Evolutionary conservation across 2,329 filamentous ascomycete genomes (phyloP), one percentile per base, ranked within the genome.

Genomic region (Volutella citrinella): DNA sequence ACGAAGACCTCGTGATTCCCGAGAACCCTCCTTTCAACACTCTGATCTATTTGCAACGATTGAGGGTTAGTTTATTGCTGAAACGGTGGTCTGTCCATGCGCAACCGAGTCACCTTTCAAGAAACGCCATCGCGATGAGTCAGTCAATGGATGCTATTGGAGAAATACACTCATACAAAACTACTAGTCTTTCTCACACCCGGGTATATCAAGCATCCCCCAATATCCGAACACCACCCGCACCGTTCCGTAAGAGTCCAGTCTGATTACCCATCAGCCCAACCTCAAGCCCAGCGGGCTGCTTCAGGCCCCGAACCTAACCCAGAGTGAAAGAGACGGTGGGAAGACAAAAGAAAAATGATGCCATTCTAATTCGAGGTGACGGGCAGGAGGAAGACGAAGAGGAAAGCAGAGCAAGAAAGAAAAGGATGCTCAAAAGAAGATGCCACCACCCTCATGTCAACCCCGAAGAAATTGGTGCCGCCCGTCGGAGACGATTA

Each of bases 131-230:
- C n/a, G n/a, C n/a, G n/a, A n/a, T n/a, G n/a, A n/a, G n/a, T n/a
- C n/a, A n/a, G 35, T 19, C 16, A 30, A 34, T 29, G 12, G 32
- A 32, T 38, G 30, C 32, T 33, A 25, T 28, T 45, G 41, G 35
- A 21, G 33, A 32, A 34, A 19, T 36, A 38, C 34, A 43, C 30
- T 32, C 36, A 33, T 26, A 50, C 32, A 35, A 16, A 27, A 45
- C 34, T 46, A 34, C 31, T n/a, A n/a, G 27, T 31, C 39, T 42
- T 47, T 40, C 44, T 38, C 42, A 37, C 43, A 49, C 48, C 38
- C n/a, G 50, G 50, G 50, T 53, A 53, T 53, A 51, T 51, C 38
- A 49, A 46, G 40, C 34, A 50, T 27, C 35, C 40, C 34, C 37
- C 32, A 32, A 46, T 34, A n/a, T 36, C 49, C 33, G 25, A 51